Percentiles rank a stretch among this genome's conserved stretches.
phyloP scores from a whole-genome alignment of 2,329 filamentous ascomycete genomes.

The Cercospora zeina region DNA sequence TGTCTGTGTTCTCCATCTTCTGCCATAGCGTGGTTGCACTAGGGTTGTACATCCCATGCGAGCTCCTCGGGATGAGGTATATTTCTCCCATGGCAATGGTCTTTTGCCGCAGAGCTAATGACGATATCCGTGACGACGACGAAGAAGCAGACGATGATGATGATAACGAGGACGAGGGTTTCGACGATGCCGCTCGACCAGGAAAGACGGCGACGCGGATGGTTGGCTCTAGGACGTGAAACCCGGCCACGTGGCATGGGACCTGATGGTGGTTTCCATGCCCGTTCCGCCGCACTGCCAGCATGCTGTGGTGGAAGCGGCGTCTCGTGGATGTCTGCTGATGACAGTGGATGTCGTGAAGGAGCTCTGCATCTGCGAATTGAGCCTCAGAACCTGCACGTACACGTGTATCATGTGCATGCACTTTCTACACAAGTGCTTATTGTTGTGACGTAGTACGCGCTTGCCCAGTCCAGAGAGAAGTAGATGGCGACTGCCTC shows the following conservation, averaged over 20 bases:
- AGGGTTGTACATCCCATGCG: no score
- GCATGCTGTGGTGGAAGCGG: neutral
- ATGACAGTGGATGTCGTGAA: no score
- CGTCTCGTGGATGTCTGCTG: neutral
- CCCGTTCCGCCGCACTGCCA: neutral
- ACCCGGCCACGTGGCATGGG: neutral
- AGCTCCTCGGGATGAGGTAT: no score
- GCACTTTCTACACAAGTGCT: no score
- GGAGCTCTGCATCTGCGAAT: neutral
- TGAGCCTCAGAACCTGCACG: neutral
- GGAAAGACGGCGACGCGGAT: constrained; percentile 6
- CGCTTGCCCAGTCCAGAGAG: no score
- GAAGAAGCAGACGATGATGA: neutral
- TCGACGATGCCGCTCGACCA: constrained; percentile 1
- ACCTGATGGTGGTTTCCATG: neutral
- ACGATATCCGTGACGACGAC: neutral
- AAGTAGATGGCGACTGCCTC: no score
- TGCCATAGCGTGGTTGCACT: no score
- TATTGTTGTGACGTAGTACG: no score
- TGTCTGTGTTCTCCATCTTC: no score
- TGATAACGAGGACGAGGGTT: neutral
- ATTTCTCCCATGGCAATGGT: no score
- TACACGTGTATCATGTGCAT: no score
- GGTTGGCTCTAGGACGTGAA: neutral
- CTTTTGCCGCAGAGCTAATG: no score